Percentiles rank a stretch among this genome's conserved stretches.
Conservation (phyloP, 1,284 basidiomycete species). For the Leccinum ponderosum region DNA sequence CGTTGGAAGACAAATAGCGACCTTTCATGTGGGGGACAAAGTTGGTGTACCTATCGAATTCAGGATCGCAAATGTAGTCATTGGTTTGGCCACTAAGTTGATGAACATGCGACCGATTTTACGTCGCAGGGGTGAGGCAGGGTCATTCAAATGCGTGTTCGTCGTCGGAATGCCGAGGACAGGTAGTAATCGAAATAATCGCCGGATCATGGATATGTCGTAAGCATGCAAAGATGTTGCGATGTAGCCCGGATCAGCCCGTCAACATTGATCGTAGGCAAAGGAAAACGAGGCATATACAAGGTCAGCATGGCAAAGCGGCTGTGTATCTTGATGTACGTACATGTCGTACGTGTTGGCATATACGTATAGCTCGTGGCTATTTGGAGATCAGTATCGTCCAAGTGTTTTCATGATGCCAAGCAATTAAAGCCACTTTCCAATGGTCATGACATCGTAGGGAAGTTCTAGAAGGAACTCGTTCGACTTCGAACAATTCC, state of each 20-base stretch:
- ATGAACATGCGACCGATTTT: background rate
- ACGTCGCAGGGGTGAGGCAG: background rate
- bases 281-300: background rate
- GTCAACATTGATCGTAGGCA: background rate
- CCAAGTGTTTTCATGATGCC: background rate
- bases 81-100: background rate
- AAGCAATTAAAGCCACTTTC: conserved; percentile 54
- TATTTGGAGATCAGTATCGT: conserved; percentile 28
- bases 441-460: conserved; percentile 84
- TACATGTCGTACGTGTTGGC: conserved; percentile 75
- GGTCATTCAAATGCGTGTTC: background rate
- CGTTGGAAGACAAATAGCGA: conserved; percentile 82
- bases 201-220: background rate
- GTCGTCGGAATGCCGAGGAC: background rate
- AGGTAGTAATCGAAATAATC: conserved; percentile 3
- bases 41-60: conserved; percentile 56
- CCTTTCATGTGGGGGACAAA: conserved; percentile 73
- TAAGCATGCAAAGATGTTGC: background rate
- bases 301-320: conserved; percentile 10
- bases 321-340: conserved; percentile 17
- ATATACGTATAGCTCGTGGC: conserved; percentile 86
- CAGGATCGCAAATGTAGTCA: background rate
- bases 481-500: conserved; percentile 47
- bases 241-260: background rate
- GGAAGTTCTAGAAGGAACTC: conserved; percentile 73